Evolutionary conservation across 371 early-diverging fungal genomes (phyloP).

Genomic region (Zopfochytrium polystomum): DNA sequence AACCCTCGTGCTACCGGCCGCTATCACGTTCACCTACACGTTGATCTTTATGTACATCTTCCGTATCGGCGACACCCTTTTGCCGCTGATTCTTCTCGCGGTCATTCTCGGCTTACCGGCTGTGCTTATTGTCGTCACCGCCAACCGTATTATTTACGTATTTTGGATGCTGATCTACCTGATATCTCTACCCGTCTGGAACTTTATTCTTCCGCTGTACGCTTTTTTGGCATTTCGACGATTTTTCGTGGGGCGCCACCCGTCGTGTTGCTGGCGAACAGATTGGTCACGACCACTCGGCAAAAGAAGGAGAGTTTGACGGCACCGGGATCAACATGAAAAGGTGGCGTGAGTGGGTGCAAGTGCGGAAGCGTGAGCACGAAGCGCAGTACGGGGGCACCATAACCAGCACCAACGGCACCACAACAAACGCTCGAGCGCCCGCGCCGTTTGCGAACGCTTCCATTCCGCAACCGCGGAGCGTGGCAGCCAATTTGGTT

Average conservation of each 20-base stretch:
- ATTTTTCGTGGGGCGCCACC: slow-evolving; percentile 98
- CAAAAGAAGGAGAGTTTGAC: slow-evolving; percentile 39
- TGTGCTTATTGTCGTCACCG: slow-evolving; percentile 21
- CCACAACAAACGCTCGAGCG: too few relatives aligned
- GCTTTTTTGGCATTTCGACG: slow-evolving; percentile 98
- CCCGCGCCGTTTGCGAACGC: too few relatives aligned
- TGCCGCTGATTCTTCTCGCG: slow-evolving; percentile 14
- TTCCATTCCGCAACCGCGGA: too few relatives aligned
- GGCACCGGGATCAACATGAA: slow-evolving; percentile 38
- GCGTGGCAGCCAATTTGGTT: too few relatives aligned
- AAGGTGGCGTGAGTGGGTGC: slow-evolving; percentile 38
- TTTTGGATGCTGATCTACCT: slow-evolving; percentile 30
- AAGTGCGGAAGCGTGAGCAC: slow-evolving; percentile 24
- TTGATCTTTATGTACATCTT: slow-evolving; percentile 51
- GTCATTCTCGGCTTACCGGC: slow-evolving; percentile 20
- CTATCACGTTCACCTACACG: slow-evolving; percentile 86
- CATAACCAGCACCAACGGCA: too few relatives aligned
- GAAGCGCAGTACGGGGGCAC: too few relatives aligned
- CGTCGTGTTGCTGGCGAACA: slow-evolving; percentile 72
- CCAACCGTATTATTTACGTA: slow-evolving; percentile 14
- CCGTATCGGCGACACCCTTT: slow-evolving; percentile 12
- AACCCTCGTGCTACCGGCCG: slow-evolving; percentile 93
- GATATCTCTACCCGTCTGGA: slow-evolving; percentile 26
- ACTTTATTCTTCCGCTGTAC: slow-evolving; percentile 88
- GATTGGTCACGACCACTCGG: slow-evolving; percentile 28